Evolutionary conservation across 1,284 basidiomycete genomes (phyloP).

Genomic region (Paramarasmius palmivorus): DNA sequence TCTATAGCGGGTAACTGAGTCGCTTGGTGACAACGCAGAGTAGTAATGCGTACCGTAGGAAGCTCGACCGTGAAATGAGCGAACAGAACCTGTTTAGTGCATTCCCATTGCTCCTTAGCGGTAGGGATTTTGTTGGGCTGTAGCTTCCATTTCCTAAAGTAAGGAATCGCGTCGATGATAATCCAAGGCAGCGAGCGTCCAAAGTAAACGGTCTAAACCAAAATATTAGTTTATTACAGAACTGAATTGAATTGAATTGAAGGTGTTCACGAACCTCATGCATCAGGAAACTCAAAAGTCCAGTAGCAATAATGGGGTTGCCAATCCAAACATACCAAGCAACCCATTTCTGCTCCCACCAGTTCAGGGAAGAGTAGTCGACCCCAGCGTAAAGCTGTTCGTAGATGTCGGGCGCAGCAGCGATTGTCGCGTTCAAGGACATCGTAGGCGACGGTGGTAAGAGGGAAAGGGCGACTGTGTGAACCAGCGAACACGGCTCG

Average conservation of each 20-base stretch:
- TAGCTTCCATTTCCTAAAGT: slow-evolving; percentile 94
- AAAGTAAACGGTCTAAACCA: slow-evolving; percentile 87
- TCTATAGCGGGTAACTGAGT: slow-evolving; percentile 48
- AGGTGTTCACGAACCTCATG: slow-evolving; percentile 73
- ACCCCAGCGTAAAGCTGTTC: slow-evolving; percentile 55
- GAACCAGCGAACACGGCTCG: background rate
- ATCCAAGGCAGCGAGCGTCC: slow-evolving; percentile 96
- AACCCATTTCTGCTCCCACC: slow-evolving; percentile 80
- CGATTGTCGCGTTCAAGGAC: slow-evolving; percentile 32
- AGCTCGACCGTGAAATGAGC: slow-evolving; percentile 97
- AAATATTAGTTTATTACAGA: background rate
- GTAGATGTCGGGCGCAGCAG: slow-evolving; percentile 23
- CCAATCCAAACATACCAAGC: slow-evolving; percentile 85
- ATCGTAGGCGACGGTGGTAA: background rate
- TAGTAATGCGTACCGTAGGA: slow-evolving; percentile 65
- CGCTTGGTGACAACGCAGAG: background rate
- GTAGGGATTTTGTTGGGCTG: slow-evolving; percentile 88
- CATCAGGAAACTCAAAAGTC: slow-evolving; percentile 89
- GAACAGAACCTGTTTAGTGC: slow-evolving; percentile 92
- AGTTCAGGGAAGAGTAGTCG: slow-evolving; percentile 69
- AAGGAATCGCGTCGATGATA: slow-evolving; percentile 92
- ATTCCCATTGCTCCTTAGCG: slow-evolving; percentile 88
- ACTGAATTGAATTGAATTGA: too few species aligned
- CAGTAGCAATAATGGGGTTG: slow-evolving; percentile 93
- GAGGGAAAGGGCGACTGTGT: background rate